Evolutionary conservation across 345 rosid species (phyloP).

Genomic region (Hibiscus tridactylites): DNA sequence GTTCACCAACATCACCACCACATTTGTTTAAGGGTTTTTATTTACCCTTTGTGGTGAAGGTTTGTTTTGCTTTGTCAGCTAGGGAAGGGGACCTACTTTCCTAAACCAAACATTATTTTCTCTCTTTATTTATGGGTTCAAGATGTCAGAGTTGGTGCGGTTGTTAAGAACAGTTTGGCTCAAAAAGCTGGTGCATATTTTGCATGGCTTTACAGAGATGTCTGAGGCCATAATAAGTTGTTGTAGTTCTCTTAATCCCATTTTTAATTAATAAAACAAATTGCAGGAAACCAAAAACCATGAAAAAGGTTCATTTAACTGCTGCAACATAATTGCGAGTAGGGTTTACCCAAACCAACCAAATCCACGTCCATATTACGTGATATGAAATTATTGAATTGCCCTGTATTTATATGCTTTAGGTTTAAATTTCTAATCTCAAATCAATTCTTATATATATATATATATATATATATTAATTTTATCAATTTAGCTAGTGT

Average conservation of each 20-base stretch:
- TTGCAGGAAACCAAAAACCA: neutral
- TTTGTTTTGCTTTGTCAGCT: neutral
- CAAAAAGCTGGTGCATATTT: neutral
- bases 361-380: conserved; percentile 8
- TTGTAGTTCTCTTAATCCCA: neutral
- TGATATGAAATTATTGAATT: too few species aligned
- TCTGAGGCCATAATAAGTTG: neutral
- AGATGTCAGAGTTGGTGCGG: conserved; percentile 19
- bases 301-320: neutral
- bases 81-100: conserved; percentile 8
- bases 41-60: neutral
- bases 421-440: too few species aligned
- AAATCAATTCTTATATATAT: too few species aligned
- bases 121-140: neutral
- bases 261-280: neutral
- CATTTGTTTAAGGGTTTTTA: neutral
- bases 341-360: conserved; percentile 48
- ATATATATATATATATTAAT: too few species aligned
- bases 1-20: conserved; percentile 18
- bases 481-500: too few species aligned
- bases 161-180: conserved; percentile 23
- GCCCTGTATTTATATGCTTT: too few species aligned
- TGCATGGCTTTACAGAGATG: neutral
- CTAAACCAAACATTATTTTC: conserved; percentile 8
- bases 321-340: conserved; percentile 6